phyloP scores from a whole-genome alignment of 2,329 filamentous ascomycete species.

The Metarhizium robertsii region DNA sequence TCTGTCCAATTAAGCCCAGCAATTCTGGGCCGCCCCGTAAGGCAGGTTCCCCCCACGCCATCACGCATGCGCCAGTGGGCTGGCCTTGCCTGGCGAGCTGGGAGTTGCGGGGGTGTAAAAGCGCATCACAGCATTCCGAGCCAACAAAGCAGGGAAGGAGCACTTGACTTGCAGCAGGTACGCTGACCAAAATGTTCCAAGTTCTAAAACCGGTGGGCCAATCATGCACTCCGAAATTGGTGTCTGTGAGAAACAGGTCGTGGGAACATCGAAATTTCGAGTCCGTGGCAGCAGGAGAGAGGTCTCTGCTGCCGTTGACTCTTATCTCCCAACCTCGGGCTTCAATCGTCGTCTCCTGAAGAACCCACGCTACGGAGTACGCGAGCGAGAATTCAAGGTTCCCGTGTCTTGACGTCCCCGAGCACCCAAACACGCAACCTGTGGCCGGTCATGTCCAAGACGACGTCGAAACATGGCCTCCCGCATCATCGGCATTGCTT shows the following conservation, averaged over 20 bases:
- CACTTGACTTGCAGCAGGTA: background rate
- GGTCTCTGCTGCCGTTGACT: too few species aligned
- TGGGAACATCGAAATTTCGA: background rate
- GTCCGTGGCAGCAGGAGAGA: background rate
- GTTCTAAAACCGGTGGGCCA: background rate
- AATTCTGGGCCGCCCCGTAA: constrained; percentile 2
- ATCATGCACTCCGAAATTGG: background rate
- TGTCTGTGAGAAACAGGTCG: background rate
- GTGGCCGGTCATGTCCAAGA: too few species aligned
- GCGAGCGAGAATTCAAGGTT: too few species aligned
- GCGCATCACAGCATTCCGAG: background rate
- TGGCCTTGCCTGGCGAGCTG: background rate
- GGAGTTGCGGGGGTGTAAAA: background rate
- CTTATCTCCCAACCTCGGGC: too few species aligned
- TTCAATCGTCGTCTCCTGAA: too few species aligned
- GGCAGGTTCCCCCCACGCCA: constrained; percentile 4
- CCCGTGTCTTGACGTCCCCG: too few species aligned
- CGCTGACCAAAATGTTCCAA: background rate
- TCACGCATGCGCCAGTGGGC: background rate
- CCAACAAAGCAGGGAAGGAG: background rate
- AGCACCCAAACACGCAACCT: too few species aligned
- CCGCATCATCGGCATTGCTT: background rate
- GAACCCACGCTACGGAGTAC: too few species aligned
- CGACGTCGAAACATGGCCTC: background rate
- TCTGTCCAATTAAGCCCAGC: background rate